Percentiles rank a stretch among this genome's conserved stretches.
Evolutionary conservation across 805 yeast species (phyloP).

Genomic region (Saturnispora galanensis): DNA sequence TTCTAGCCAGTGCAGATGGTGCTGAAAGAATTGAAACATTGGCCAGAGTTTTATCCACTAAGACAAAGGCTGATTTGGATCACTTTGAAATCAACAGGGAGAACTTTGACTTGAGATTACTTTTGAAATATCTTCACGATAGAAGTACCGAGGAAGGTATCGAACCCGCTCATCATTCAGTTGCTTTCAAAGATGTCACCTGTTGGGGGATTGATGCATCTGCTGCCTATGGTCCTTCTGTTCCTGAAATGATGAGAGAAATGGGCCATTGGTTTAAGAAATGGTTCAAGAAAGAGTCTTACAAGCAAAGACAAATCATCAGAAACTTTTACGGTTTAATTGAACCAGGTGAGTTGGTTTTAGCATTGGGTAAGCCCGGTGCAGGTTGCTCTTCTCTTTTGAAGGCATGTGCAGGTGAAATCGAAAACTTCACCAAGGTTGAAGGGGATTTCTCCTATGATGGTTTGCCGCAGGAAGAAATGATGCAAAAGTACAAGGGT

Average conservation of each 20-base stretch:
- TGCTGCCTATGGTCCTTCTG: slow-evolving; percentile 31
- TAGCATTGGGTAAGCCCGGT: slow-evolving; percentile 50
- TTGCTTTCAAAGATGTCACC: slow-evolving; percentile 33
- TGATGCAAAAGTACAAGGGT: slow-evolving; percentile 36
- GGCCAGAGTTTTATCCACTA: slow-evolving; percentile 41
- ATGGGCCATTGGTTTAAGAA: slow-evolving; percentile 19
- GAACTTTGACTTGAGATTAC: slow-evolving; percentile 32
- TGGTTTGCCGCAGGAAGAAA: slow-evolving; percentile 36
- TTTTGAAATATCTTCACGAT: slow-evolving; percentile 28
- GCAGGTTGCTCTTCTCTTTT: slow-evolving; percentile 55
- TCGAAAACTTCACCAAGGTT: slow-evolving; percentile 27
- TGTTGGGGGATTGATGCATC: slow-evolving; percentile 37
- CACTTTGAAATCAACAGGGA: slow-evolving; percentile 11
- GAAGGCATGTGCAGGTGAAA: slow-evolving; percentile 36
- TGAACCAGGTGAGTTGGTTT: slow-evolving; percentile 44
- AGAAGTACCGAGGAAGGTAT: slow-evolving; percentile 35
- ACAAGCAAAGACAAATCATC: slow-evolving; percentile 16
- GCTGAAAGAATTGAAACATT: slow-evolving; percentile 33
- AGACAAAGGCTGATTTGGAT: slow-evolving; percentile 28
- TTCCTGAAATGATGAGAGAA: slow-evolving; percentile 5
- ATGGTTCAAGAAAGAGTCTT: slow-evolving; percentile 15
- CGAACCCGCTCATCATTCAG: slow-evolving; percentile 34
- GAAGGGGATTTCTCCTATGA: slow-evolving; percentile 37
- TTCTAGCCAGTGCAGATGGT: slow-evolving; percentile 20
- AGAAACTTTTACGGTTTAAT: slow-evolving; percentile 16